These are phyloP conservation scores for Auxenochlorella protothecoides DNA, from an alignment of 139 green algal genomes.

Conservation along the genomic window DNA sequence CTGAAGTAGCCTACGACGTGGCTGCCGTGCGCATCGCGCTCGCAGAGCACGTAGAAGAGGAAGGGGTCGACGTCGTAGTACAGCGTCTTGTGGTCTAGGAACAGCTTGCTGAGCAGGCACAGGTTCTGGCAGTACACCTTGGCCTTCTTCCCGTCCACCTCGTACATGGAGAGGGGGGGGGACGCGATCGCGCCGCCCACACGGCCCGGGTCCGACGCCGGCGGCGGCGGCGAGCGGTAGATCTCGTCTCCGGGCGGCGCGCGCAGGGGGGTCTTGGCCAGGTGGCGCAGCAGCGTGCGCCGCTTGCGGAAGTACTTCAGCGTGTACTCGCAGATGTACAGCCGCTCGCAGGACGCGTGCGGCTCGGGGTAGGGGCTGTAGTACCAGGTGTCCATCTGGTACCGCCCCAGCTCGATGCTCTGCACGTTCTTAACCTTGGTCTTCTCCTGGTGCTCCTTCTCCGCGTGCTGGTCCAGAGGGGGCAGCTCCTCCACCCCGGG, in stretches of 20 bases:
- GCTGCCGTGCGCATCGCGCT: slow-evolving; percentile 76
- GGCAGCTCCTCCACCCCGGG: slow-evolving; percentile 4
- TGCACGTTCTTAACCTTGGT: slow-evolving; percentile 66
- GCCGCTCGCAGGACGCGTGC: slow-evolving; percentile 48
- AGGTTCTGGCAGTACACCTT: slow-evolving; percentile 85
- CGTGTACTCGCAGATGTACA: slow-evolving; percentile 87
- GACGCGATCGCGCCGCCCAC: slow-evolving; percentile 38
- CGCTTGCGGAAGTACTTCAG: slow-evolving; percentile 62
- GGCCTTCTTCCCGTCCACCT: slow-evolving; percentile 72
- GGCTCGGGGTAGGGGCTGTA: slow-evolving; percentile 56
- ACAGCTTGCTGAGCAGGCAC: slow-evolving; percentile 98
- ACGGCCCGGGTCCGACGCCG: slow-evolving; percentile 27
- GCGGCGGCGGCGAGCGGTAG: slow-evolving; percentile 42
- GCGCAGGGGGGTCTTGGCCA: slow-evolving; percentile 34
- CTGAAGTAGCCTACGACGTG: slow-evolving; percentile 89
- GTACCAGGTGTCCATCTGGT: slow-evolving; percentile 59
- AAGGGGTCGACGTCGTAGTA: slow-evolving; percentile 99
- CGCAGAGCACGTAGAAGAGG: slow-evolving; percentile 98
- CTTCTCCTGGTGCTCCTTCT: slow-evolving; percentile 65
- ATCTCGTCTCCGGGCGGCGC: slow-evolving; percentile 77
- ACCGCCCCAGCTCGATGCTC: slow-evolving; percentile 33
- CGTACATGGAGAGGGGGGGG: slow-evolving; percentile 50
- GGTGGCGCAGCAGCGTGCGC: slow-evolving; percentile 48
- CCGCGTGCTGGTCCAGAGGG: slow-evolving; percentile 29
- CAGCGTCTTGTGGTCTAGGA: slow-evolving; percentile 99